Percentiles rank a stretch among this genome's conserved stretches.
Conservation (phyloP, 345 rosid genomes). For the Lagerstroemia speciosa region DNA sequence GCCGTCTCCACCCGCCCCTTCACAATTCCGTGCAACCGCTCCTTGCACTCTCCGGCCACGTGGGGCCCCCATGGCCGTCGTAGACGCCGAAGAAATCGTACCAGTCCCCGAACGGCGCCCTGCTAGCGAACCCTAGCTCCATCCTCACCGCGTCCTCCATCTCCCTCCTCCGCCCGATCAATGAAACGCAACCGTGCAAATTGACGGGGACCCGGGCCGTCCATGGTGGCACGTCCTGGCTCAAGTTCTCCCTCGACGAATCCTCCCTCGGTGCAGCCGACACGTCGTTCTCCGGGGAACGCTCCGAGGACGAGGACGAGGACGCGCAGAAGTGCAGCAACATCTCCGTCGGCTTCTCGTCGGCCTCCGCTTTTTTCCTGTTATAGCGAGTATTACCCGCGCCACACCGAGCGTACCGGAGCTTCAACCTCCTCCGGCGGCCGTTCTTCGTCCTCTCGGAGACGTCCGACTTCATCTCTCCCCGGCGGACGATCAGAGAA, state of each 20-base stretch:
- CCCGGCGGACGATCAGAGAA: background rate
- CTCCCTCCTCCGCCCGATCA: slow-evolving; percentile 55
- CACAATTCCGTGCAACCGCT: slow-evolving; percentile 41
- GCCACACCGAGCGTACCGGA: slow-evolving; percentile 13
- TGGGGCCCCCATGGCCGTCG: slow-evolving; percentile 66
- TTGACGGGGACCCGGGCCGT: background rate
- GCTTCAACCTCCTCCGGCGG: slow-evolving; percentile 26
- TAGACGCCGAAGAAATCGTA: slow-evolving; percentile 55
- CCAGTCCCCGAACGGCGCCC: slow-evolving; percentile 9
- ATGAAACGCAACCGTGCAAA: slow-evolving; percentile 38
- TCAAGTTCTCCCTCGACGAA: background rate
- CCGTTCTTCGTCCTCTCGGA: slow-evolving; percentile 14
- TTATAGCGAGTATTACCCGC: background rate
- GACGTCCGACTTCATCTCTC: slow-evolving; percentile 7
- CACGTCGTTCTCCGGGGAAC: background rate
- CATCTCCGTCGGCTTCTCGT: slow-evolving; percentile 18
- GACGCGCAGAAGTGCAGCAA: slow-evolving; percentile 8
- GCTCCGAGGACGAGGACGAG: slow-evolving; percentile 14
- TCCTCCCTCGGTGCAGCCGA: background rate
- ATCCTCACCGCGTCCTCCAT: slow-evolving; percentile 60
- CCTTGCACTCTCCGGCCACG: slow-evolving; percentile 55
- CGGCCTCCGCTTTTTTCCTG: slow-evolving; percentile 17
- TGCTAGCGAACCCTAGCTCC: slow-evolving; percentile 29
- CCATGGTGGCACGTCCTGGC: background rate
- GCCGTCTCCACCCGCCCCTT: slow-evolving; percentile 25